Percentiles rank a stretch among this genome's conserved stretches.
phyloP scores from a whole-genome alignment of 2,329 filamentous ascomycete species.

The Aspergillus sojae region DNA sequence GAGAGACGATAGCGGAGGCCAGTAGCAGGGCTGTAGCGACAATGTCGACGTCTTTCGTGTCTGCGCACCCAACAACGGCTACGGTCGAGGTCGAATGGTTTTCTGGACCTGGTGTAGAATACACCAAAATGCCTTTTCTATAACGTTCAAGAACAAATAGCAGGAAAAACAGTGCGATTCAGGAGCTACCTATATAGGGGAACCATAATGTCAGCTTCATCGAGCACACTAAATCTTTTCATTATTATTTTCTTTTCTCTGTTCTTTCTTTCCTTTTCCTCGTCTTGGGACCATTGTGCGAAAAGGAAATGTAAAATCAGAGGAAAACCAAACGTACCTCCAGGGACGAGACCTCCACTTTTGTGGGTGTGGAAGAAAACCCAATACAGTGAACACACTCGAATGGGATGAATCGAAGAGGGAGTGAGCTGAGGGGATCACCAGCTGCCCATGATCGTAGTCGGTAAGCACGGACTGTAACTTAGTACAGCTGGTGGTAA shows the following conservation, averaged over 20 bases:
- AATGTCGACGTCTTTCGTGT: not conserved
- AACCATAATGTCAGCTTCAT: conserved; percentile 4
- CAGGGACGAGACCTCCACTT: conserved; percentile 7
- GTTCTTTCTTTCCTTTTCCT: not conserved
- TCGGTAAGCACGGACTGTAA: not conserved
- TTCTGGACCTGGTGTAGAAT: not conserved
- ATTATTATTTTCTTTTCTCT: not conserved
- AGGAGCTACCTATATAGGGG: conserved; percentile 9
- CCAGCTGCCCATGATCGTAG: not conserved
- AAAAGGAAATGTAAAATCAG: not conserved
- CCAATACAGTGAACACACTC: conserved; percentile 6
- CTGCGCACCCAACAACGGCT: not conserved
- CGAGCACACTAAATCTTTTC: not conserved
- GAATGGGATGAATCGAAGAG: conserved; percentile 4
- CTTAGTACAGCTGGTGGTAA: not conserved
- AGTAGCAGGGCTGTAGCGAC: not conserved
- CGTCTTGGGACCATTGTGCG: not conserved
- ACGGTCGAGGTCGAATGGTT: not conserved
- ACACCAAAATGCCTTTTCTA: not conserved
- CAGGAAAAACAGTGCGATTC: not conserved
- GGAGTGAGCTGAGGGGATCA: conserved; percentile 1
- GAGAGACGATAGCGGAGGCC: not conserved
- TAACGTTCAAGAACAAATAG: not conserved
- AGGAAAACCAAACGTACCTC: conserved; percentile 10
- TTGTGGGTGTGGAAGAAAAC: conserved; percentile 1